Conservation (phyloP, 345 rosid species). For the Psidium friedrichsthalianum region DNA sequence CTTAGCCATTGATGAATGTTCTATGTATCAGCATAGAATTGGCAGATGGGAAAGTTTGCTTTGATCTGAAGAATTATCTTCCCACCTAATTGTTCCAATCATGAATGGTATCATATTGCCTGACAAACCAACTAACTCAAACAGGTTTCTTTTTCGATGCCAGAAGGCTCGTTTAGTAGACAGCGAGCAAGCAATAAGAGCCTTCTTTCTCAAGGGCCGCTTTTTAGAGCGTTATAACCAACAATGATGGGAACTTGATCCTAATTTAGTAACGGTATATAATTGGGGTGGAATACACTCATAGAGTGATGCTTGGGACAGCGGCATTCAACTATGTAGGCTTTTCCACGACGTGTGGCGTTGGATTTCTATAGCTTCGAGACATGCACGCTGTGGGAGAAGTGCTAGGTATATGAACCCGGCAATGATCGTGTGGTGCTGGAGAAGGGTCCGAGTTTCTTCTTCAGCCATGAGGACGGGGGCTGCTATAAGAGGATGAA, state of each 20-base stretch:
- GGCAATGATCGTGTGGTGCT: neutral
- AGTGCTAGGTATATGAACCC: neutral
- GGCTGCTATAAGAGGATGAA: neutral
- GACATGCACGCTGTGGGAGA: neutral
- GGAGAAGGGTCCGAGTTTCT: neutral
- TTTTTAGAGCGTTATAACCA: neutral
- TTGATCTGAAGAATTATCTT: neutral
- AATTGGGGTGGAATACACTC: neutral
- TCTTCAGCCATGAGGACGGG: neutral
- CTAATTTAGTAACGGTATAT: neutral
- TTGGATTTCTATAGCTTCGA: neutral
- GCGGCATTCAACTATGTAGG: neutral
- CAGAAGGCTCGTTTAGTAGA: neutral
- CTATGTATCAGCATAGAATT: neutral
- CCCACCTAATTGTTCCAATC: neutral
- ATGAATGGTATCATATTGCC: neutral
- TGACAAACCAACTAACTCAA: neutral
- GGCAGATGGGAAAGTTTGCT: neutral
- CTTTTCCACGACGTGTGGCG: neutral
- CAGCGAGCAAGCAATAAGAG: neutral
- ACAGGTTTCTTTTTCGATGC: neutral
- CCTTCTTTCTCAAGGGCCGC: neutral
- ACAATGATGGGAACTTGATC: neutral
- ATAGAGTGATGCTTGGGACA: neutral
- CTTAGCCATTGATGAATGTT: neutral